phyloP scores from a whole-genome alignment of 2,329 filamentous ascomycete genomes.

The Beauveria brongniartii region DNA sequence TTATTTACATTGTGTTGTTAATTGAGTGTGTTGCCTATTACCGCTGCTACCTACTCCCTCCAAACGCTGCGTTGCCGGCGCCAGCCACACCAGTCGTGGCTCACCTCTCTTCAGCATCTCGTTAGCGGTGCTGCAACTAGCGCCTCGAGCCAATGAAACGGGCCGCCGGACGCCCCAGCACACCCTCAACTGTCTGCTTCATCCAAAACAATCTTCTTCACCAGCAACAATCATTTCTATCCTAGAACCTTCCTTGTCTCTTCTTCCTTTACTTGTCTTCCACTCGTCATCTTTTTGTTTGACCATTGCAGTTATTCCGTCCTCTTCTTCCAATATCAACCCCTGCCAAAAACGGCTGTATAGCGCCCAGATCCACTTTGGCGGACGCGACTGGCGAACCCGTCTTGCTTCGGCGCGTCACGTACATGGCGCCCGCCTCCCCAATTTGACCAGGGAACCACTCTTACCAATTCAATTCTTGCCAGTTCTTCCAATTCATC shows the following conservation, averaged over 20 bases:
- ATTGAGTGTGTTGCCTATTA: neutral
- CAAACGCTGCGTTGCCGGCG: neutral
- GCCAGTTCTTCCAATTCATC: neutral
- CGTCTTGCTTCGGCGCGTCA: constrained; percentile 25
- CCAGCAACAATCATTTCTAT: neutral
- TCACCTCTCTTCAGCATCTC: neutral
- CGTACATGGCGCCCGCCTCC: constrained; percentile 31
- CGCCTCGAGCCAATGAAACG: neutral
- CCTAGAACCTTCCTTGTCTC: neutral
- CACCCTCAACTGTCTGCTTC: neutral
- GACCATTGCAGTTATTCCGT: neutral
- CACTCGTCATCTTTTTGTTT: constrained; percentile 4
- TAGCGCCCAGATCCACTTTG: constrained; percentile 19
- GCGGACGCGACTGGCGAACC: constrained; percentile 24
- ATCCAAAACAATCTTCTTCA: neutral
- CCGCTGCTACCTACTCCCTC: neutral
- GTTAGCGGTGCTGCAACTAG: neutral
- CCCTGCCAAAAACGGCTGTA: neutral
- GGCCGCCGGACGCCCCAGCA: neutral
- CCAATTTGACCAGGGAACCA: constrained; percentile 20
- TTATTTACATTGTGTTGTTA: neutral
- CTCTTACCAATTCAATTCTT: constrained; percentile 9
- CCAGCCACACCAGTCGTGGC: neutral
- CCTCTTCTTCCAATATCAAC: neutral
- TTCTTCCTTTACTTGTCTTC: neutral